Conservation (phyloP, 345 rosid genomes). For the Erodium maritimum region DNA sequence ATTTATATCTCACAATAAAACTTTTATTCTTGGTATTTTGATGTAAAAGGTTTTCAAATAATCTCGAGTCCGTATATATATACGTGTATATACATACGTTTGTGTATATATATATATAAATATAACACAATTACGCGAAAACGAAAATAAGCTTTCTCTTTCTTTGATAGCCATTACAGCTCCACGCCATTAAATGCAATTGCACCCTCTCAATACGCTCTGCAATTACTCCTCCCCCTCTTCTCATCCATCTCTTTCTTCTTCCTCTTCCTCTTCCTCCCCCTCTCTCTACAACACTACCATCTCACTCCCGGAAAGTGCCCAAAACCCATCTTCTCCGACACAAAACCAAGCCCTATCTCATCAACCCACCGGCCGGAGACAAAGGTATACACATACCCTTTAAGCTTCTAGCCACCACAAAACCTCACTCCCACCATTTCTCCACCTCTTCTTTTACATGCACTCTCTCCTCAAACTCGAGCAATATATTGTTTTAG, state of each 20-base stretch:
- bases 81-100: too few species aligned
- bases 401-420: background rate
- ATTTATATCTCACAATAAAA: too few species aligned
- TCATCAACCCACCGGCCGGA: background rate
- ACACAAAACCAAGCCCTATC: background rate
- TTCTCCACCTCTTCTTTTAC: background rate
- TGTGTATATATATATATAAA: too few species aligned
- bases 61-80: too few species aligned
- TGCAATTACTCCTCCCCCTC: constrained; percentile 62
- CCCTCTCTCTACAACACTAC: constrained; percentile 1
- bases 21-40: too few species aligned
- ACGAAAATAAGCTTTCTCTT: constrained; percentile 5
- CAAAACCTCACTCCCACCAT: background rate
- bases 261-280: constrained; percentile 11
- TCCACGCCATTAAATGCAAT: constrained; percentile 57
- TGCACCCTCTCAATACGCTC: constrained; percentile 64
- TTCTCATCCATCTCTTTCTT: constrained; percentile 25
- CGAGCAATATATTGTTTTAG: too few species aligned
- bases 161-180: constrained; percentile 26
- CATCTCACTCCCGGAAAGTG: background rate
- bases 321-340: constrained; percentile 7
- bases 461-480: background rate
- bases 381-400: background rate
- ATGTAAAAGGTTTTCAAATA: too few species aligned
- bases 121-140: background rate